Evolutionary conservation across 2,329 filamentous ascomycete species (phyloP).

Genomic region (Sporothrix luriei): DNA sequence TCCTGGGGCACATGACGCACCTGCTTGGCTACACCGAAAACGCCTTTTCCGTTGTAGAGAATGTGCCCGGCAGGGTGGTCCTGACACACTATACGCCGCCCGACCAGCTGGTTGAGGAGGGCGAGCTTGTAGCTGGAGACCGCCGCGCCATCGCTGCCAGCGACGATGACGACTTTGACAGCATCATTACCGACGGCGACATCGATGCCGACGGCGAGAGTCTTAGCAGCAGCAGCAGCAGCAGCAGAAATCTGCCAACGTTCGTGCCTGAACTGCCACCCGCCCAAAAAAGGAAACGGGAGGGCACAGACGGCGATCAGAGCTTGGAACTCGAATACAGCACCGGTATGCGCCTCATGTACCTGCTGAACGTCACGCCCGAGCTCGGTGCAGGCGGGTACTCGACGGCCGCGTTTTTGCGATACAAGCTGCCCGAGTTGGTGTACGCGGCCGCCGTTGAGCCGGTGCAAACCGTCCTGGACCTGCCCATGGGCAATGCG

Average conservation of each 20-base stretch:
- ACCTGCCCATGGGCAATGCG: constrained; percentile 68
- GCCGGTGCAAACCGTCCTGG: constrained; percentile 76
- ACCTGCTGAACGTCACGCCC: constrained; percentile 63
- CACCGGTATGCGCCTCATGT: constrained; percentile 58
- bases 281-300: constrained; percentile 29
- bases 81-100: constrained; percentile 40
- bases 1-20: constrained; percentile 66
- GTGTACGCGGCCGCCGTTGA: constrained; percentile 77
- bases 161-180: neutral
- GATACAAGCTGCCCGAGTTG: constrained; percentile 76
- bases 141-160: neutral
- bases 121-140: neutral
- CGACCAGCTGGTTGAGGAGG: neutral
- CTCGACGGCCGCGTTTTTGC: constrained; percentile 63
- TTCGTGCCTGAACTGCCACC: neutral
- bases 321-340: neutral
- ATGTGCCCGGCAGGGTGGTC: constrained; percentile 43
- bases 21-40: constrained; percentile 45
- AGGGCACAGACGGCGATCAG: neutral
- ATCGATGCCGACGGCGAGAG: neutral
- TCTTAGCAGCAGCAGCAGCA: neutral
- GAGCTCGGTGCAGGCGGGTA: constrained; percentile 63
- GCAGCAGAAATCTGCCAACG: neutral
- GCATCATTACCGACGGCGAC: neutral
- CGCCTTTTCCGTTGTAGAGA: constrained; percentile 37